Evolutionary conservation across 2,329 filamentous ascomycete species (phyloP).

Genomic region (Pestalotiopsis sp.): DNA sequence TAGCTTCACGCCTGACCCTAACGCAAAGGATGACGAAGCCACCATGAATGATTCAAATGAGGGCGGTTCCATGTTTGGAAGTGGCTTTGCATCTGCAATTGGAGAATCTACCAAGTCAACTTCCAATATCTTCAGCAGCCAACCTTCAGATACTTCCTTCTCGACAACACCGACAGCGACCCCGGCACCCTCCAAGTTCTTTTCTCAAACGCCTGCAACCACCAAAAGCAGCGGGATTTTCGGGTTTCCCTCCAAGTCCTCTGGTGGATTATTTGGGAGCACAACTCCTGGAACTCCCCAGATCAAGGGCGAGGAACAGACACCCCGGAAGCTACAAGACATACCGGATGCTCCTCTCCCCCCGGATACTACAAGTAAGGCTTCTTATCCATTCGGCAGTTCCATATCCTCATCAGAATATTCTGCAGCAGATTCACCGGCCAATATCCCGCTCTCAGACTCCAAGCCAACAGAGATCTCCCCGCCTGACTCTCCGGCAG

Average conservation of each 20-base stretch:
- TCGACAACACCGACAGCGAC: constrained; percentile 56
- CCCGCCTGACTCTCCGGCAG: constrained; percentile 23
- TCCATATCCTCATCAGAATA: constrained; percentile 55
- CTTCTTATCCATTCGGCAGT: constrained; percentile 49
- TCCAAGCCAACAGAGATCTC: constrained; percentile 16
- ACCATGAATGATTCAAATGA: constrained; percentile 45
- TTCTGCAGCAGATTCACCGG: constrained; percentile 35
- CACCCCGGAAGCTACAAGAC: constrained; percentile 31
- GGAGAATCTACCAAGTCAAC: constrained; percentile 45
- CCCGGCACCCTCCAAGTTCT: constrained; percentile 49
- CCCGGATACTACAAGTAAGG: constrained; percentile 58
- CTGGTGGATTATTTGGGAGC: constrained; percentile 22
- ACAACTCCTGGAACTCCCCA: constrained; percentile 25
- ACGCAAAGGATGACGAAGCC: constrained; percentile 60
- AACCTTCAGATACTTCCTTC: constrained; percentile 23
- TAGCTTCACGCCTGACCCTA: constrained; percentile 67
- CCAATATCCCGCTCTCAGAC: constrained; percentile 31
- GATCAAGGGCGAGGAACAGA: constrained; percentile 37
- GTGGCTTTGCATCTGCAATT: constrained; percentile 61
- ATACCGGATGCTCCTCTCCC: constrained; percentile 47
- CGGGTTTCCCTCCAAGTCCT: constrained; percentile 32
- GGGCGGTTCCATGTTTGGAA: constrained; percentile 61
- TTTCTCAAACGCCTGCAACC: constrained; percentile 41
- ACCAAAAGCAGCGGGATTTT: constrained; percentile 33
- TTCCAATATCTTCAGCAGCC: constrained; percentile 29